These are phyloP conservation scores for Aspergillus aculeatinus DNA, from an alignment of 2,329 filamentous ascomycete genomes.

Conservation along the genomic window DNA sequence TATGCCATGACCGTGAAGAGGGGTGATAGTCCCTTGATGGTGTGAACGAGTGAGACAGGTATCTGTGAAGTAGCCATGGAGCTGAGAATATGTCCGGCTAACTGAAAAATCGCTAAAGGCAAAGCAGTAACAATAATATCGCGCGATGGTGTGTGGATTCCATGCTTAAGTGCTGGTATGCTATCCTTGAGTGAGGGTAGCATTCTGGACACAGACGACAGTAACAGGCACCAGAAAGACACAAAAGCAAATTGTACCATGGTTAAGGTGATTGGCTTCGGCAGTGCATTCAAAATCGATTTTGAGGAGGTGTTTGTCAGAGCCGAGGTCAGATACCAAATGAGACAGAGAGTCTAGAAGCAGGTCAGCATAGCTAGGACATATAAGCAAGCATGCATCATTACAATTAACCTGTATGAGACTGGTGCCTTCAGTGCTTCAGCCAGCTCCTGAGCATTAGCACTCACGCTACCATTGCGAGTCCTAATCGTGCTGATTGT, in stretches of 20 bases:
- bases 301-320: slow-evolving; percentile 98
- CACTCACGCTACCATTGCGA: slow-evolving; percentile 80
- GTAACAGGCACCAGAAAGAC: slow-evolving; percentile 77
- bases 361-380: slow-evolving; percentile 20
- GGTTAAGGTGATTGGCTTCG: slow-evolving; percentile 87
- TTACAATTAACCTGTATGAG: slow-evolving; percentile 83
- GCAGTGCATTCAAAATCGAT: slow-evolving; percentile 87
- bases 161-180: slow-evolving; percentile 77
- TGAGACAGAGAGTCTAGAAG: slow-evolving; percentile 73
- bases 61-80: slow-evolving; percentile 93
- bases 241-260: slow-evolving; percentile 93
- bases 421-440: slow-evolving; percentile 87
- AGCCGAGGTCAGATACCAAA: slow-evolving; percentile 95
- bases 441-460: slow-evolving; percentile 90
- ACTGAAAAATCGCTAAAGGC: slow-evolving; percentile 89
- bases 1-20: slow-evolving; percentile 95
- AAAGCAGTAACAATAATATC: slow-evolving; percentile 84
- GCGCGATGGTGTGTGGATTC: slow-evolving; percentile 75
- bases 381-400: slow-evolving; percentile 24
- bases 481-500: slow-evolving; percentile 80
- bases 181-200: slow-evolving; percentile 69
- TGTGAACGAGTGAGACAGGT: slow-evolving; percentile 94
- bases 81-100: slow-evolving; percentile 88
- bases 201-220: slow-evolving; percentile 70
- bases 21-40: slow-evolving; percentile 95